Evolutionary conservation across 2,329 filamentous ascomycete species (phyloP), one percentile per base, ranked within the genome.

Genomic region (Sclerotinia glacialis): DNA sequence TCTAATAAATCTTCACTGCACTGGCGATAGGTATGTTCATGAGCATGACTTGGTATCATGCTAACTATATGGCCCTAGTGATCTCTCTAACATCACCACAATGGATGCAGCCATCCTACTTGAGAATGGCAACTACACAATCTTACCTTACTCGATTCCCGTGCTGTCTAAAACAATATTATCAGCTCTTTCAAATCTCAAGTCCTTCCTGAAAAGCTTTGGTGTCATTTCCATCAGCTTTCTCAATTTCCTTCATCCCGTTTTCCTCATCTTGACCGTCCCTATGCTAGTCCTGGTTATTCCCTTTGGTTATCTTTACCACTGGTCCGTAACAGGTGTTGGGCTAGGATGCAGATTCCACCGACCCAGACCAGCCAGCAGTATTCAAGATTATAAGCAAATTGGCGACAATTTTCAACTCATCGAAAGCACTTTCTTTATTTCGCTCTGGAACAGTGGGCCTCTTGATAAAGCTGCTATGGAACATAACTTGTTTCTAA

Each of bases 361-460:
- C 12, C 0, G 0, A 23, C 53, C 12, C 6, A 23, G 34, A 55
- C 21, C n/a, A 6, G 31, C 34, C 6, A n/a, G 5, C n/a, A 40
- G 12, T 21, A 40, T 37, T 34, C 1, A 3, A 5, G 14, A 3
- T 9, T 5, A 7, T 18, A 0, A 5, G 2, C 2, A 37, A 1
- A n/a, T 54, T 14, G 1, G 11, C 12, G 2, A 16, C 4, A 3
- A n/a, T 54, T 54, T 16, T 54, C 21, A 37, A 37, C 52, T 54
- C 11, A 7, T 1, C 12, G 52, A 54, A 34, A 6, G 18, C 21
- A 34, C 31, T 2, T 14, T 54, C 28, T 54, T 8, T 8, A 3
- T 54, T 14, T 54, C 31, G 9, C 9, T 31, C 21, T 54, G 52
- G 52, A 12, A 21, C 4, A 8, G 34, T n/a, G 31, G 2, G 28